A percentile compares a stretch with the other conserved stretches of the same genome.
These are phyloP conservation scores for Castanopsis chinensis DNA, from an alignment of 306 rosid genomes.

Conservation along the genomic window DNA sequence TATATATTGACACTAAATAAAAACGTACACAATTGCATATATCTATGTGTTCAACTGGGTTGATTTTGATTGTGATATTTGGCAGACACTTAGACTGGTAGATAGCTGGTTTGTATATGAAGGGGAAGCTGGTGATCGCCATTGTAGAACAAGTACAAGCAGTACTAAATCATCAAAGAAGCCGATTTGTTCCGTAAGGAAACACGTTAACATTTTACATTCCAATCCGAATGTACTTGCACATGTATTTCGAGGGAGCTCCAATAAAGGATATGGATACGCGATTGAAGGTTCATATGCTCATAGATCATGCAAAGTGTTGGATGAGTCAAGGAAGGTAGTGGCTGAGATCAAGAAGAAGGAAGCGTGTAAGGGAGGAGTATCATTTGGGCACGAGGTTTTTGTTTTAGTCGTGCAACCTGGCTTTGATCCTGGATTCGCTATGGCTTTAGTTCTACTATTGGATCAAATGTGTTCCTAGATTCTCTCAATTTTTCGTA, in stretches of 20 bases:
- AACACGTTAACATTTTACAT: constrained; percentile 44
- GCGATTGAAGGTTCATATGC: constrained; percentile 64
- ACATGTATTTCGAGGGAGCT: constrained; percentile 32
- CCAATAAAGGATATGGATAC: constrained; percentile 34
- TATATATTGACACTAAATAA: no score
- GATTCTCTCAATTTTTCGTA: not conserved
- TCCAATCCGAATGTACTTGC: constrained; percentile 43
- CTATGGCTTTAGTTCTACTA: constrained; percentile 73
- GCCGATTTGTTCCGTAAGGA: constrained; percentile 61
- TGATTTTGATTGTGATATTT: constrained; percentile 3
- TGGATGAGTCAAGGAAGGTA: constrained; percentile 48
- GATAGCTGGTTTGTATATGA: constrained; percentile 65
- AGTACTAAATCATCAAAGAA: constrained; percentile 13
- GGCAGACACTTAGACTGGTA: constrained; percentile 54
- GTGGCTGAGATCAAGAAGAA: constrained; percentile 78
- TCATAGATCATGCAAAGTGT: constrained; percentile 59
- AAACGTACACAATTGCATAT: no score
- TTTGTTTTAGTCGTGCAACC: constrained; percentile 69
- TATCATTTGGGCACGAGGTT: constrained; percentile 70
- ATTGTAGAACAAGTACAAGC: not conserved
- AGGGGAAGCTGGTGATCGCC: constrained; percentile 44
- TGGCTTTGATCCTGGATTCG: constrained; percentile 58
- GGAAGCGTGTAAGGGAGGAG: constrained; percentile 46
- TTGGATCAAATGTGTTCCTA: constrained; percentile 75
- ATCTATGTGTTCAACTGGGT: no score